phyloP scores from a whole-genome alignment of 1,284 basidiomycete genomes.

The Puccinia triticina region DNA sequence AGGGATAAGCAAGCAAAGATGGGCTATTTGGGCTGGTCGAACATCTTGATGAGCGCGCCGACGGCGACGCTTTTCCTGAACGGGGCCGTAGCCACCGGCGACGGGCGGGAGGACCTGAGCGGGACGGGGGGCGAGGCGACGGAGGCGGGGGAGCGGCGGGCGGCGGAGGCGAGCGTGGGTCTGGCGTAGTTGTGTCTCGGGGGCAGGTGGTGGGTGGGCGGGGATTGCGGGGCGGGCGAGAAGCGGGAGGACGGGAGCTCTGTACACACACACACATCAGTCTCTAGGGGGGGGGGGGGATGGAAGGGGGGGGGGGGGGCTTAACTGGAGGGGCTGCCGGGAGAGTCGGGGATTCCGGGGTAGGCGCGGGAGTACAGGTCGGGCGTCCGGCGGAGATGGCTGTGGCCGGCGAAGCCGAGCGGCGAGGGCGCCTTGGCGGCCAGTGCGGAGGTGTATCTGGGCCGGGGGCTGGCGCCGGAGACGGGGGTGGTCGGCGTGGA shows the following conservation, averaged over 20 bases:
- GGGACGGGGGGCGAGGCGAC: neutral
- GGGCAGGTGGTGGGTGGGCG: neutral
- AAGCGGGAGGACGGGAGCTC: too few species aligned
- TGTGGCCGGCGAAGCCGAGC: neutral
- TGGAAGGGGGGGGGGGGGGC: neutral
- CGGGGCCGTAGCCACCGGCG: neutral
- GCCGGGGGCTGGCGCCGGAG: constrained; percentile 24
- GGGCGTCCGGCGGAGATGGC: too few species aligned
- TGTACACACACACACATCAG: too few species aligned
- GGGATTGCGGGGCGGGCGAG: too few species aligned
- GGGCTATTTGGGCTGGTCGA: constrained; percentile 29
- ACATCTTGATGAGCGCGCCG: constrained; percentile 43
- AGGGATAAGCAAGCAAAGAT: neutral
- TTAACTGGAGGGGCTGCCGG: neutral
- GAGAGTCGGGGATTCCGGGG: neutral
- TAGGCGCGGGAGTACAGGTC: too few species aligned
- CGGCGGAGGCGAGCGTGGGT: neutral
- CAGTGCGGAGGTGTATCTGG: constrained; percentile 42
- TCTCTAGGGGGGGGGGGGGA: too few species aligned
- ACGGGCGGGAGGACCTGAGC: neutral
- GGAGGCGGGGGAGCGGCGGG: neutral
- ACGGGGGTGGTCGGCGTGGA: constrained; percentile 29
- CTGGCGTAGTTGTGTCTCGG: neutral
- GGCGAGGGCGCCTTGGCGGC: constrained; percentile 22
- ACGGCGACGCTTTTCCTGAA: constrained; percentile 34